phyloP scores from a whole-genome alignment of 495 filamentous ascomycete species.

The Antarctomyces pellizariae region DNA sequence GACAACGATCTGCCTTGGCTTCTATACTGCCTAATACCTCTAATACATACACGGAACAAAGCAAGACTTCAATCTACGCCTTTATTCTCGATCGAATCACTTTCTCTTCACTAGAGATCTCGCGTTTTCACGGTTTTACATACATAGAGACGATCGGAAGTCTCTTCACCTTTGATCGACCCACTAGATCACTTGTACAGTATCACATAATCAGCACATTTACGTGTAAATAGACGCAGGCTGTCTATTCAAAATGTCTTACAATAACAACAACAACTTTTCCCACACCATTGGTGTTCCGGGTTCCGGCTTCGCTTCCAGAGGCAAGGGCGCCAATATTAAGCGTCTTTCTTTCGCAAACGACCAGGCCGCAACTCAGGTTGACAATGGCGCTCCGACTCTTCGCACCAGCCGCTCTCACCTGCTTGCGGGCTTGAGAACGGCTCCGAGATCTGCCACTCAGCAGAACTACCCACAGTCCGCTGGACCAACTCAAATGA shows the following conservation, averaged over 20 bases:
- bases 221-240: conserved; percentile 97
- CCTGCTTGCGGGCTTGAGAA: conserved; percentile 79
- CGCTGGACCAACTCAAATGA: conserved; percentile 26
- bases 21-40: too few species aligned
- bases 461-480: conserved; percentile 39
- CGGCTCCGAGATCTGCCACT: conserved; percentile 67
- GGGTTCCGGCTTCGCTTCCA: conserved; percentile 55
- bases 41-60: too few species aligned
- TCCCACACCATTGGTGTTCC: conserved; percentile 51
- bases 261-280: conserved; percentile 65
- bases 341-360: conserved; percentile 65
- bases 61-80: too few species aligned
- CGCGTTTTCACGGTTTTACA: neutral
- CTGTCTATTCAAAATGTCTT: conserved; percentile 99
- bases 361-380: conserved; percentile 23
- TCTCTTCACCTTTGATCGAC: conserved; percentile 1
- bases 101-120: too few species aligned
- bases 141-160: too few species aligned
- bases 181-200: conserved; percentile 6
- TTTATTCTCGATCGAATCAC: too few species aligned
- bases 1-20: too few species aligned
- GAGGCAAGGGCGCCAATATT: conserved; percentile 54
- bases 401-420: conserved; percentile 89
- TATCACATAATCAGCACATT: conserved; percentile 11
- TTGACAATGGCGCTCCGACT: conserved; percentile 37